Evolutionary conservation across 495 filamentous ascomycete species (phyloP).

Genomic region (Podospora australis): DNA sequence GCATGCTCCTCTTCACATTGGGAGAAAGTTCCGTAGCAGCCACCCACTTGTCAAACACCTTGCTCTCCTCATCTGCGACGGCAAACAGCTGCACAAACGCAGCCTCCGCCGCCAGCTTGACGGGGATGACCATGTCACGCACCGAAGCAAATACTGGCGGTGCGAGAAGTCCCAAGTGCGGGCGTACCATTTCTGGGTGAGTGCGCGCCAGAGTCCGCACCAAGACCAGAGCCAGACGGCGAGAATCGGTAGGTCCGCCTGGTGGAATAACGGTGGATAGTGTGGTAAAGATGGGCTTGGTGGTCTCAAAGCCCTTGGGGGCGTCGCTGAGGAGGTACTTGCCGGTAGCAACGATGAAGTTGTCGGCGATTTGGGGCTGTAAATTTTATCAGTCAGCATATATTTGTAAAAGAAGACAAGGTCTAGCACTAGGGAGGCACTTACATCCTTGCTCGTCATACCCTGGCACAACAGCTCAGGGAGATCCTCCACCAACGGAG

Average conservation of each 20-base stretch:
- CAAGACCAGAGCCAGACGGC: constrained; percentile 82
- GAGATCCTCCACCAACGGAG: constrained; percentile 61
- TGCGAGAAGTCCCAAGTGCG: constrained; percentile 70
- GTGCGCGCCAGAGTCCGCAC: constrained; percentile 75
- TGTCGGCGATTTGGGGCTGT: constrained; percentile 77
- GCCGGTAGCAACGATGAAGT: constrained; percentile 87
- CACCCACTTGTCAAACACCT: constrained; percentile 90
- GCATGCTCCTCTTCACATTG: constrained; percentile 79
- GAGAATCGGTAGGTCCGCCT: constrained; percentile 70
- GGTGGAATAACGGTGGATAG: constrained; percentile 68
- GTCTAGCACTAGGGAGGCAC: constrained; percentile 3
- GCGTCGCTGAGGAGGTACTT: constrained; percentile 75
- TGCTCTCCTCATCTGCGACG: constrained; percentile 77
- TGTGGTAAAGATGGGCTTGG: constrained; percentile 70
- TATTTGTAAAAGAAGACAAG: neutral
- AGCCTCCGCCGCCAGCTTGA: constrained; percentile 92
- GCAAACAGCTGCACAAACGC: constrained; percentile 92
- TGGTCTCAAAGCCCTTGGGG: constrained; percentile 58
- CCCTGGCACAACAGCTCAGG: constrained; percentile 72
- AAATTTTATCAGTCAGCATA: constrained; percentile 4
- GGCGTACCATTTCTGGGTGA: constrained; percentile 66
- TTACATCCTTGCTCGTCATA: constrained; percentile 66
- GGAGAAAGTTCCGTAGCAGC: constrained; percentile 48
- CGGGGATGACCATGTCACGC: constrained; percentile 87
- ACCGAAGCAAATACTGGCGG: constrained; percentile 85